Base-by-base conservation (phyloP, 768 basidiomycete species). In the Mrakia blollopis region DNA sequence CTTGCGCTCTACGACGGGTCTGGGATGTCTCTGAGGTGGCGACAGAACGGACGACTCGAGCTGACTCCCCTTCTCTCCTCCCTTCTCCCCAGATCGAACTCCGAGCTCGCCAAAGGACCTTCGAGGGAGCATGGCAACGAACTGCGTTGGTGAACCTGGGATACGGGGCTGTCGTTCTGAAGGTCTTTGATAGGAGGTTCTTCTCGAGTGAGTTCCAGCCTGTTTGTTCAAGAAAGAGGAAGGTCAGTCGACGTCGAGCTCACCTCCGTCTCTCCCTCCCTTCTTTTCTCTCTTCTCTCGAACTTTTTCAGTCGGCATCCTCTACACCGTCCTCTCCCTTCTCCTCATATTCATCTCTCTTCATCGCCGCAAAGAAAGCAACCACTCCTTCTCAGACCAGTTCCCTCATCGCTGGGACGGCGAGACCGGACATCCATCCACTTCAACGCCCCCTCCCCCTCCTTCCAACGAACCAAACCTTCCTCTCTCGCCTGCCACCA, bases 111-210 rank as follows among this genome's bases (percentile, higher is more conserved):
- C 63, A 65, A 52, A 41, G 73, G 37, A 74, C 73, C 9, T 74
- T 74, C 47, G 73, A 74, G 52, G 73, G 73, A 50, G 73, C 73
- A 23, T 74, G 60, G 44, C 73, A 74, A 37, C 3, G 73, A 30
- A 91, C 89, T 0, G 92, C 92, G 0, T 85, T 94, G 13, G 88
- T 89, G 21, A 88, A 89, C 75, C 86, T 94, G 2, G 90, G 91
- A 0, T 92, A 91, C 80, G 87, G 91, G 1, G 83, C 93, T 73
- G 87, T 91, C 0, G 87, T 93, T 73, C 85, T 94, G 14, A 88
- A 91, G 65, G 86, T 94, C n/a, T 94, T 94, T 79, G 91, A 93
- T 80, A 81, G 81, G 44, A 85, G 88, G 30, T 94, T 94, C 83
- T 89, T 50, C 25, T 72, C 32, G 35, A 78, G 32, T 75, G 4